phyloP scores from a whole-genome alignment of 2,329 filamentous ascomycete genomes.

The Westerdykella ornata region DNA sequence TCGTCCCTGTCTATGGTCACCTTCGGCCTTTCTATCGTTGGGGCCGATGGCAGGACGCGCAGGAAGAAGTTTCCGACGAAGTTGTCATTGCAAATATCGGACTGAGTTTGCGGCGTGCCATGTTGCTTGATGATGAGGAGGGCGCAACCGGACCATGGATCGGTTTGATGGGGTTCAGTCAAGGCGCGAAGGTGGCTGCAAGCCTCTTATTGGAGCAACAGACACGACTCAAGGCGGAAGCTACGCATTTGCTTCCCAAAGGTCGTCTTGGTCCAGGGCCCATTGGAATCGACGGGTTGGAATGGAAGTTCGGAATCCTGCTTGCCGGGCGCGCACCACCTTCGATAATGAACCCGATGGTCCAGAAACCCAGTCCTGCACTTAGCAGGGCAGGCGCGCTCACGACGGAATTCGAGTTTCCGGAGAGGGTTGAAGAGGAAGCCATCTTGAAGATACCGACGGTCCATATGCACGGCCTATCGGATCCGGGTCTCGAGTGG shows the following conservation, averaged over 20 bases:
- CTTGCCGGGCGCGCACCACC: conserved; percentile 57
- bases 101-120: conserved; percentile 42
- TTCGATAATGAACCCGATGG: conserved; percentile 45
- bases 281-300: conserved; percentile 20
- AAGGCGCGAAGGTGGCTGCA: conserved; percentile 45
- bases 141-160: conserved; percentile 43
- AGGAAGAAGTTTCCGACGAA: conserved; percentile 49
- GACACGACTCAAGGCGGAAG: conserved; percentile 37
- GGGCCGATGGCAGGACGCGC: conserved; percentile 57
- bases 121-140: conserved; percentile 40
- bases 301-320: conserved; percentile 56
- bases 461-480: conserved; percentile 61
- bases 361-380: conserved; percentile 27
- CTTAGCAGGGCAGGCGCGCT: conserved; percentile 40
- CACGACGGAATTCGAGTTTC: conserved; percentile 38
- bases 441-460: conserved; percentile 54
- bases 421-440: conserved; percentile 34
- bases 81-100: conserved; percentile 43
- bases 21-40: conserved; percentile 59
- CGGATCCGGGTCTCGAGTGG: conserved; percentile 53
- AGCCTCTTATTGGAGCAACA: conserved; percentile 54
- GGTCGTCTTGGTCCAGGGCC: conserved; percentile 14
- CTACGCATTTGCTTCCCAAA: conserved; percentile 13
- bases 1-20: conserved; percentile 58
- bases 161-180: conserved; percentile 46